phyloP scores from a whole-genome alignment of 768 basidiomycete species.

The Zangia roseola region DNA sequence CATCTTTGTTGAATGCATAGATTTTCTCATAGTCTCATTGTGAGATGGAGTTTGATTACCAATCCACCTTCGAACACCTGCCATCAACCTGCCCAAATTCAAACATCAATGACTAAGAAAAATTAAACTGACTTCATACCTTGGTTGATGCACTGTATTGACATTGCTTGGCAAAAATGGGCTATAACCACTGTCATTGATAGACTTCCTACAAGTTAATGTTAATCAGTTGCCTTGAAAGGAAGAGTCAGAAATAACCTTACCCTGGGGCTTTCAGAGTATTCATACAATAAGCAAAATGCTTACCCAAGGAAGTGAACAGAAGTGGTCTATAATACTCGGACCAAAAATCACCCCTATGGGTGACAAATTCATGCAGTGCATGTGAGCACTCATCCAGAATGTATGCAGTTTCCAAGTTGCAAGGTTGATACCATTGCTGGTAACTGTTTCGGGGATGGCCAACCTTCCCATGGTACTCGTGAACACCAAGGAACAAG shows the following conservation, averaged over 20 bases:
- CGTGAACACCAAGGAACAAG: slow-evolving; percentile 84
- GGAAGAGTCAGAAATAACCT: slow-evolving; percentile 16
- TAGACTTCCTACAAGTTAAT: slow-evolving; percentile 53
- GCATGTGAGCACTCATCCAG: slow-evolving; percentile 62
- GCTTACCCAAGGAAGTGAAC: slow-evolving; percentile 83
- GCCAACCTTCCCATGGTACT: slow-evolving; percentile 49
- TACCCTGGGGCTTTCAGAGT: slow-evolving; percentile 82
- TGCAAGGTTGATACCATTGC: slow-evolving; percentile 77
- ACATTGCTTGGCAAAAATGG: slow-evolving; percentile 69
- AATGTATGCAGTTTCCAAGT: slow-evolving; percentile 67
- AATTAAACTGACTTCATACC: slow-evolving; percentile 26
- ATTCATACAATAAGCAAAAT: slow-evolving; percentile 93
- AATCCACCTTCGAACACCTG: slow-evolving; percentile 80
- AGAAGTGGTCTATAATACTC: slow-evolving; percentile 85
- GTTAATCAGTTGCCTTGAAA: background rate
- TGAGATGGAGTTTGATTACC: slow-evolving; percentile 47
- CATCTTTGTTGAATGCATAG: slow-evolving; percentile 31
- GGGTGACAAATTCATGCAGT: slow-evolving; percentile 57
- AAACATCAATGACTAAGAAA: slow-evolving; percentile 22
- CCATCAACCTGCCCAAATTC: slow-evolving; percentile 61
- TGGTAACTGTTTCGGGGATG: slow-evolving; percentile 71
- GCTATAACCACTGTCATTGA: slow-evolving; percentile 64
- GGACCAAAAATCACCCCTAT: slow-evolving; percentile 76
- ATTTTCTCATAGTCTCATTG: slow-evolving; percentile 40
- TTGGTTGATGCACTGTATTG: slow-evolving; percentile 34